Evolutionary conservation across 2,329 filamentous ascomycete species (phyloP).

Genomic region (Beauveria asiatica): DNA sequence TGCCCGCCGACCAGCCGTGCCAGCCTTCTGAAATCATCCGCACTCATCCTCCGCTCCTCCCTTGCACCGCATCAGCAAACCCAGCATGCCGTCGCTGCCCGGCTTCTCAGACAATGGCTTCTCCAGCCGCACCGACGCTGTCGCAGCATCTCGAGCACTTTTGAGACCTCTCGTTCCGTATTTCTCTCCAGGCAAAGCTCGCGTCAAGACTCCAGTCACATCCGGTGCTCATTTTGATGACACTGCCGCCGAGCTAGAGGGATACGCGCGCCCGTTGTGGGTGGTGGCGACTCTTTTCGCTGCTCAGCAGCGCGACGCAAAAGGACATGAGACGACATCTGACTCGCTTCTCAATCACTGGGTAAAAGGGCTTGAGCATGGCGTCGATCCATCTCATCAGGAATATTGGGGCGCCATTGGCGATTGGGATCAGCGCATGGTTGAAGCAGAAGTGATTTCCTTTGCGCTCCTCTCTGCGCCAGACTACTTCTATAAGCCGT

Average conservation of each 20-base stretch:
- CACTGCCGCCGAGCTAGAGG: conserved; percentile 35
- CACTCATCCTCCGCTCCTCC: not conserved
- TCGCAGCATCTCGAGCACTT: conserved; percentile 26
- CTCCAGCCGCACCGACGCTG: conserved; percentile 25
- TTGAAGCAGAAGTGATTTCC: conserved; percentile 43
- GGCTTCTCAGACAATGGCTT: conserved; percentile 36
- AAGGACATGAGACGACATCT: not conserved
- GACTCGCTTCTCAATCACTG: conserved; percentile 19
- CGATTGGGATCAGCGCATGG: conserved; percentile 43
- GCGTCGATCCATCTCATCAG: conserved; percentile 23
- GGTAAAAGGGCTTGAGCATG: conserved; percentile 23
- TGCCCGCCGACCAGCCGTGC: too few species aligned
- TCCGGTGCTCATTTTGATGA: conserved; percentile 37
- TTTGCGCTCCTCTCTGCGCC: conserved; percentile 39
- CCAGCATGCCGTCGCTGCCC: conserved; percentile 26
- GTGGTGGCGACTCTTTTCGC: conserved; percentile 33
- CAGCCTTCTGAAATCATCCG: not conserved
- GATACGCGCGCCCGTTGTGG: conserved; percentile 33
- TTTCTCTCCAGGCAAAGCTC: conserved; percentile 25
- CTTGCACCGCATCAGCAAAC: not conserved
- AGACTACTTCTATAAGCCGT: conserved; percentile 22
- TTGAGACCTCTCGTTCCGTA: conserved; percentile 24
- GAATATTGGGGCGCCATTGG: conserved; percentile 41
- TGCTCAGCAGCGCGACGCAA: not conserved
- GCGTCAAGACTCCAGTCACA: conserved; percentile 27